phyloP scores from a whole-genome alignment of 2,329 filamentous ascomycete genomes.

The Colletotrichum chlorophyti region DNA sequence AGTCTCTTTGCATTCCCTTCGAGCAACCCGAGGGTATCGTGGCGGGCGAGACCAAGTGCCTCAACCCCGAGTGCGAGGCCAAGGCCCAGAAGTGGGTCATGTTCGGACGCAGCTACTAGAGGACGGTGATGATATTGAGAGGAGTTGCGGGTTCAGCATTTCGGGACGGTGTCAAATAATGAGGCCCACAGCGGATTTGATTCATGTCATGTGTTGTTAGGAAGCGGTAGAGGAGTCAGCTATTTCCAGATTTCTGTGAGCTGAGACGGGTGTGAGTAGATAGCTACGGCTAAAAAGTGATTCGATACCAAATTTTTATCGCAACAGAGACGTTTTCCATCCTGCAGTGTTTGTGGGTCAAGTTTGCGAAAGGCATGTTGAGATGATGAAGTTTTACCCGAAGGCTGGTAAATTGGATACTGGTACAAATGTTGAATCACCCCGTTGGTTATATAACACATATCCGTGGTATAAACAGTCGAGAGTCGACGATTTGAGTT shows the following conservation, averaged over 20 bases:
- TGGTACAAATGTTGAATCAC: no score
- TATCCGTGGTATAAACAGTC: neutral
- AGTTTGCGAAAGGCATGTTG: no score
- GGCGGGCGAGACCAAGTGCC: conserved; percentile 85
- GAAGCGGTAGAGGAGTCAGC: conserved; percentile 3
- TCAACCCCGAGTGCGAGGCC: conserved; percentile 83
- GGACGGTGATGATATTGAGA: conserved; percentile 8
- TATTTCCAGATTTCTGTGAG: neutral
- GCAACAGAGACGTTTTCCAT: neutral
- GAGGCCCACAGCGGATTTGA: conserved; percentile 18
- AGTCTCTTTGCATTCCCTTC: conserved; percentile 75
- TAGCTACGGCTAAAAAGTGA: conserved; percentile 19
- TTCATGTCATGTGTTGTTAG: conserved; percentile 21
- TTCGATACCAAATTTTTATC: conserved; percentile 24
- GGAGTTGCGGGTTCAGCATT: conserved; percentile 26
- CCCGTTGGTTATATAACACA: no score
- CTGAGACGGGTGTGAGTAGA: neutral
- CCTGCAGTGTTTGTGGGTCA: no score
- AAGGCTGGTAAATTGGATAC: no score
- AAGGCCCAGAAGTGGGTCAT: conserved; percentile 87
- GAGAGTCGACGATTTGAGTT: no score
- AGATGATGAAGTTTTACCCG: no score
- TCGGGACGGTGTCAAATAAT: conserved; percentile 17
- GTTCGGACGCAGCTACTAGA: conserved; percentile 80
- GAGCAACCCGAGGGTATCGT: conserved; percentile 83